Conservation (phyloP, 768 basidiomycete genomes). For the Tricholoma saponaceum region DNA sequence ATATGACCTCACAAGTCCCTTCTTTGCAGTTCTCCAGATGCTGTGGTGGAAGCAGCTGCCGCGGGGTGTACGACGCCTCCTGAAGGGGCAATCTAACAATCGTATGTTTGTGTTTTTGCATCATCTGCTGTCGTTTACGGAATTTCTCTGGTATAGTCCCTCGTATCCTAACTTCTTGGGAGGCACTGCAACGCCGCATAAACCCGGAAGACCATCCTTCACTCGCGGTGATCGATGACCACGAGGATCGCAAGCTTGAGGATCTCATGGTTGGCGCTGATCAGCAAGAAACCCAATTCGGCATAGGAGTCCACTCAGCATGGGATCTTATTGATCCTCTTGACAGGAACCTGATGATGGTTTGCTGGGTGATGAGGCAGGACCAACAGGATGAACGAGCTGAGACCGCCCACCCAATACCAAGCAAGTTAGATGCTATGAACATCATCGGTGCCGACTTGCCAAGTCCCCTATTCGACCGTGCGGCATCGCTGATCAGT, state of each 20-base stretch:
- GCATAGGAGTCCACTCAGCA: neutral
- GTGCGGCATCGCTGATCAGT: neutral
- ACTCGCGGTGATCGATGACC: neutral
- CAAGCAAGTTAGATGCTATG: neutral
- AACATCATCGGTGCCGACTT: neutral
- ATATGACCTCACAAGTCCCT: neutral
- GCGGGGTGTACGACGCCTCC: neutral
- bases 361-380: neutral
- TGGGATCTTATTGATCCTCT: neutral
- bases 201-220: neutral
- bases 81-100: neutral
- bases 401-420: neutral
- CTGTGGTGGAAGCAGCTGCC: neutral
- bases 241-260: neutral
- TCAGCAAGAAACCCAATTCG: neutral
- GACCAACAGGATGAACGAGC: neutral
- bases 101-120: neutral
- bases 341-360: neutral
- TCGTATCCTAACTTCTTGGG: neutral
- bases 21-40: neutral
- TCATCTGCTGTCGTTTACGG: neutral
- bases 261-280: neutral
- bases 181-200: neutral
- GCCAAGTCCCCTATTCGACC: neutral
- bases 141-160: neutral